Evolutionary conservation across 768 basidiomycete species (phyloP), one percentile per base, ranked within the genome.

Genomic region (Lentinula raphanica): DNA sequence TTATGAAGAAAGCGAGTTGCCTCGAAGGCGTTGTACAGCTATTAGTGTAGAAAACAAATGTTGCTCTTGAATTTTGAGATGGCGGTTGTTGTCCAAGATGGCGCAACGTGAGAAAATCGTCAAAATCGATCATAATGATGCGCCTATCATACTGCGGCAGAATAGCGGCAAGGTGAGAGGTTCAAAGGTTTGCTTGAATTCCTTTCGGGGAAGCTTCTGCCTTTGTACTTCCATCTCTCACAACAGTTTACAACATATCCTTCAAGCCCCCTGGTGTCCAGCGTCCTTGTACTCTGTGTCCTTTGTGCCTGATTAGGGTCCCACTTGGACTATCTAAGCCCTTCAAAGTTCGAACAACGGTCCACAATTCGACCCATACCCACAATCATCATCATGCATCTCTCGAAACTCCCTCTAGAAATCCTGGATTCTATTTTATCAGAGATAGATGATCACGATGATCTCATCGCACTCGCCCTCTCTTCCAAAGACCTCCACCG

Each of bases 391-490:
- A 40, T 7, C 39, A 44, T 44, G 42, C 19, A 44, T 25, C 9
- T 53, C 36, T 39, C 38, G 25, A 39, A 39, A 28, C 59, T 59
- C 29, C 59, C 59, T 2, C 59, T 31, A 8, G 59, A 59, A 55
- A 59, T 59, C 25, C 25, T 59, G 29, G 59, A 59, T 44, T 17
- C 19, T 9, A 59, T 59, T 44, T 65, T 79, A 28, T 73, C 76
- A n/a, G 71, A 74, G 50, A 68, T 82, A 58, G 74, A 76, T 59
- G 59, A 60, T 40, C 74, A 76, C 58, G 46, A 59, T 28, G 76
- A 81, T 60, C 69, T 82, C 31, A 63, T 80, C 32, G 70, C 76
- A 11, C 71, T 82, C 56, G 79, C 78, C 1, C 69, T 77, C n/a
- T 66, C 73, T 28, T 79, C 75, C n/a, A 68, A 67, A 58, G 58